Base-by-base conservation (phyloP, 148 eudicot species). In the Oxyria digyna region DNA sequence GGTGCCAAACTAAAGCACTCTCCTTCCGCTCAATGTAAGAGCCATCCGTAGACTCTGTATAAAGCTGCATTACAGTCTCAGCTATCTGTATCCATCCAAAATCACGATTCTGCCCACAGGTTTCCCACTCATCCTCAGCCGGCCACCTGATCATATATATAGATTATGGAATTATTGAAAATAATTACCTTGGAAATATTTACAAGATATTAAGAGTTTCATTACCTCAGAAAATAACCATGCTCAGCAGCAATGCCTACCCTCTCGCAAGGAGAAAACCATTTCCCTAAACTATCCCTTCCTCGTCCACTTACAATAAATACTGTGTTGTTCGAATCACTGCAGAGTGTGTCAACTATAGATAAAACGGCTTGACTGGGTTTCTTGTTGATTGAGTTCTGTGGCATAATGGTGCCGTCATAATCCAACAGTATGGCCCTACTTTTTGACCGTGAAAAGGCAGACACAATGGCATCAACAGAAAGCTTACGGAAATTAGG, bases 361-460 rank as follows among this genome's bases (percentile, higher is more conserved):
- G 72, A 26, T 21, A 81, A 66, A 57, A 81, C 79, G 38, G 75
- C 79, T 31, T 73, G 26, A 70, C 77, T 81, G 4, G 84, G 84
- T 48, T 67, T 41, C 57, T 81, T 81, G 68, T 75, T 81, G 74
- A 81, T 78, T 42, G 79, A 74, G 42, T 76, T 75, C 63, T 81
- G 84, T n/a, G 84, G 84, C 84, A 81, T 78, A 37, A 81, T 62
- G 13, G 84, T 81, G 7, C 84, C 84, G 72, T 81, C 84, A 62
- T 81, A 81, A 52, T 81, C 84, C 38, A 81, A 67, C 52, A 81
- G 70, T 45, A 81, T 73, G 24, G 84, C 81, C 79, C 84, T 78
- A 69, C 57, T 78, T 63, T 81, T 78, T 8, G 84, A 70, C 74
- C 73, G 78, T 37, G 74, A 67, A 73, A 78, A 81, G 62, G 81